Conservation (phyloP, 805 yeast genomes). For the Wickerhamiella azyma region DNA sequence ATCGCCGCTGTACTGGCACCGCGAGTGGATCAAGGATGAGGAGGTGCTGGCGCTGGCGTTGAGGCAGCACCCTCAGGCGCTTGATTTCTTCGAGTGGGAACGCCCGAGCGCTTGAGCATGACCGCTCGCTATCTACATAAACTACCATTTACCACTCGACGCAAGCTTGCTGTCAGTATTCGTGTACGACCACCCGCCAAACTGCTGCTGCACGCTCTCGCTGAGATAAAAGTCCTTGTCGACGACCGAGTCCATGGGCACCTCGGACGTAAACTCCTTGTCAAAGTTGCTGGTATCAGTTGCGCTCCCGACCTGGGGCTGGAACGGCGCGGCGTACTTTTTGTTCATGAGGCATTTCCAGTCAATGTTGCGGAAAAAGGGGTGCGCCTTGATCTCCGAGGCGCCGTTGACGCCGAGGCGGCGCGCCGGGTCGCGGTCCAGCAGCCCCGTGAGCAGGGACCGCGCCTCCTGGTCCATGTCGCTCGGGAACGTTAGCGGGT, state of each 20-base stretch:
- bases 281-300: conserved; percentile 90
- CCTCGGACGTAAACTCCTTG: conserved; percentile 71
- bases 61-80: too few relatives aligned
- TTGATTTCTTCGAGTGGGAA: too few relatives aligned
- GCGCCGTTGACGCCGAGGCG: conserved; percentile 75
- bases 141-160: conserved; percentile 23
- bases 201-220: conserved; percentile 92
- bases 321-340: conserved; percentile 89
- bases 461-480: conserved; percentile 78
- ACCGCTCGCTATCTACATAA: too few relatives aligned
- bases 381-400: conserved; percentile 66
- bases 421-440: conserved; percentile 72
- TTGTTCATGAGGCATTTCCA: conserved; percentile 75
- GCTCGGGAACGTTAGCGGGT: conserved; percentile 78
- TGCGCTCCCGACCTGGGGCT: conserved; percentile 76
- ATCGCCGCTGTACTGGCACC: too few relatives aligned
- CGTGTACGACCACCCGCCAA: conserved; percentile 94
- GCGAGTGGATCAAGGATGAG: too few relatives aligned
- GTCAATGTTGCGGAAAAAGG: conserved; percentile 78
- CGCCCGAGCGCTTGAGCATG: too few relatives aligned
- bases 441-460: conserved; percentile 56
- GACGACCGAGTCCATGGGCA: conserved; percentile 90
- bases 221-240: conserved; percentile 64
- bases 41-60: too few relatives aligned
- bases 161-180: conserved; percentile 23